These are phyloP conservation scores for Starmerella stellata DNA, from an alignment of 805 yeast species.

Conservation along the genomic window DNA sequence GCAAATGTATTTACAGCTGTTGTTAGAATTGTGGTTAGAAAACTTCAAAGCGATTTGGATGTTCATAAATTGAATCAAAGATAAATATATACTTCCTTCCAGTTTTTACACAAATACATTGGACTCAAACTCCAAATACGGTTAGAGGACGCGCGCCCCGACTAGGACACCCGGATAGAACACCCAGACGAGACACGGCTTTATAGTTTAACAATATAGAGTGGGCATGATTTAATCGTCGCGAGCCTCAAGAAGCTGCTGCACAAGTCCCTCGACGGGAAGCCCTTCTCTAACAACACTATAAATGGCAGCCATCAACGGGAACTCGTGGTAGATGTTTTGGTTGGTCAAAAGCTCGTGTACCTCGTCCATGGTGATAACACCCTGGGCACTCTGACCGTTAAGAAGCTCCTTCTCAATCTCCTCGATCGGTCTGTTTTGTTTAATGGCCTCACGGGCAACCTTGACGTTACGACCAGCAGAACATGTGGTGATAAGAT, in stretches of 20 bases:
- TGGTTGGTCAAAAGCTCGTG: slow-evolving; percentile 49
- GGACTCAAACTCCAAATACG: too few relatives aligned
- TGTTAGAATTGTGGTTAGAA: too few relatives aligned
- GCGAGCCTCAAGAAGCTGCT: slow-evolving; percentile 11
- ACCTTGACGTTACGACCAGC: slow-evolving; percentile 95
- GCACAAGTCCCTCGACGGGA: slow-evolving; percentile 43
- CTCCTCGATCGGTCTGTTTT: slow-evolving; percentile 57
- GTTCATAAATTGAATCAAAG: too few relatives aligned
- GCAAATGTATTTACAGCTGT: too few relatives aligned
- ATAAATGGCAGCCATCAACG: slow-evolving; percentile 63
- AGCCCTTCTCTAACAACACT: slow-evolving; percentile 61
- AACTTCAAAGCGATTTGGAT: too few relatives aligned
- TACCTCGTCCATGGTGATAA: slow-evolving; percentile 78
- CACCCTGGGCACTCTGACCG: slow-evolving; percentile 95
- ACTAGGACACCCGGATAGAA: too few relatives aligned
- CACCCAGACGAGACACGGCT: too few relatives aligned
- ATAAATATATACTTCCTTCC: too few relatives aligned
- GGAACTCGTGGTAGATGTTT: slow-evolving; percentile 49
- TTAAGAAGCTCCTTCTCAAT: slow-evolving; percentile 74
- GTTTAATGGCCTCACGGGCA: slow-evolving; percentile 66
- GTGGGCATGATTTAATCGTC: slow-evolving; percentile 1
- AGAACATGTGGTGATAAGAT: slow-evolving; percentile 88
- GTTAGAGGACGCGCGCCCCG: too few relatives aligned
- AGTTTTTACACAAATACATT: too few relatives aligned
- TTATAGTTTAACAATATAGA: too few relatives aligned